Percentiles rank a stretch among this genome's conserved stretches.
Conservation (phyloP, 2,329 filamentous ascomycete species). For the Simplicillium sp. region DNA sequence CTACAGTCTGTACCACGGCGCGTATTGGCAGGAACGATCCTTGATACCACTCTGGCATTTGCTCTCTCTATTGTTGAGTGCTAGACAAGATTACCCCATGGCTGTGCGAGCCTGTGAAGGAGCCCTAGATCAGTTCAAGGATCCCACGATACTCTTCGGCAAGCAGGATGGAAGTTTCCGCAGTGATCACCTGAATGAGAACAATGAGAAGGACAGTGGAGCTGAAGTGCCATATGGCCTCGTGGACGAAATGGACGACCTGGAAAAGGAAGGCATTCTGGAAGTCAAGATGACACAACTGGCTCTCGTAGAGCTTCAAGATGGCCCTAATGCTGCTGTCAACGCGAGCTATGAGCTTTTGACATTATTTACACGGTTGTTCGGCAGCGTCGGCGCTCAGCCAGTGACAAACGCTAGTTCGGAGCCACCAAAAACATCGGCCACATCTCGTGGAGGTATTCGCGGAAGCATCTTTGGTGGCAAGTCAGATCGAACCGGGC, state of each 20-base stretch:
- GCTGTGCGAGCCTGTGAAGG: constrained; percentile 80
- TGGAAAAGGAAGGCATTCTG: constrained; percentile 79
- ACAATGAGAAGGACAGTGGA: constrained; percentile 20
- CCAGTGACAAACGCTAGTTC: constrained; percentile 29
- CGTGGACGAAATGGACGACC: constrained; percentile 71
- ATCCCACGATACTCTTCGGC: constrained; percentile 61
- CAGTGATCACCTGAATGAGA: constrained; percentile 59
- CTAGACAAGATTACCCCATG: constrained; percentile 73
- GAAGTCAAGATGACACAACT: constrained; percentile 95
- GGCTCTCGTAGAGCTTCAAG: constrained; percentile 69
- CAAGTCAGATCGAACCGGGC: constrained; percentile 34
- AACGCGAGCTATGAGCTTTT: constrained; percentile 83
- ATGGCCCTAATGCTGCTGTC: constrained; percentile 77
- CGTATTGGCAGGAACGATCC: constrained; percentile 53
- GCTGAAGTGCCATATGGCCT: constrained; percentile 33
- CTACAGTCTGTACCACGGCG: constrained; percentile 33
- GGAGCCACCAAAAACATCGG: constrained; percentile 59
- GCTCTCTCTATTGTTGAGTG: constrained; percentile 74
- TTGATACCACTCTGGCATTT: constrained; percentile 85
- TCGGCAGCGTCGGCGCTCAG: constrained; percentile 47
- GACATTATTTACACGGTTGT: constrained; percentile 71
- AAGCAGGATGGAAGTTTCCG: constrained; percentile 44
- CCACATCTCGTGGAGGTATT: constrained; percentile 55
- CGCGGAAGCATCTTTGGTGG: constrained; percentile 70
- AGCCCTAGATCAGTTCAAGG: constrained; percentile 81